Base-by-base conservation (phyloP, 1,139 yeast genomes). In the Hanseniaspora sp. region DNA sequence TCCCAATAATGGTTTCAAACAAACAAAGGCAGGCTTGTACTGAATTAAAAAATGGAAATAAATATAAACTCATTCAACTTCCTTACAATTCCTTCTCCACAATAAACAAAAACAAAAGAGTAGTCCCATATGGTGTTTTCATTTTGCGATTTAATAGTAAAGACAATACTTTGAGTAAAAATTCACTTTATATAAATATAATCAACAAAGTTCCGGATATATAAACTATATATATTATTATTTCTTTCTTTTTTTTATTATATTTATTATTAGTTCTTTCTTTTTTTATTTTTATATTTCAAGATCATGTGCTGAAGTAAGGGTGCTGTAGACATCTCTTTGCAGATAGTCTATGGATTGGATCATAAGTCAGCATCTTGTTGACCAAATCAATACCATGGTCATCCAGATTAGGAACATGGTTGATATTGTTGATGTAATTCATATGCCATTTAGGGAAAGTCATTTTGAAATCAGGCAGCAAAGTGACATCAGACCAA, bases 401-500 rank as follows among this genome's bases (percentile, higher is more conserved):
- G 17, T 75, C 70, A 67, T 88, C 96, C 58, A 92, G 75, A 33
- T 80, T 78, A 1, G 96, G 92, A n/a, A 90, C 92, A 57, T 78
- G 77, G 53, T 76, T 78, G 6, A 48, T 35, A 23, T 54, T 48
- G 28, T 80, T 75, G 63, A 92, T 71, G 60, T 80, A 79, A 69
- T 84, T 86, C 63, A 82, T 80, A 55, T 77, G 73, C 97, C 97
- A 92, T 69, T 90, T 88, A 23, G 98, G 98, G 77, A 92, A 92
- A 15, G 95, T 86, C 52, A 94, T 80, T 71, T 92, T 92, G 72
- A 85, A 92, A 71, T 92, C 97, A 23, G 97, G 97, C 67, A 94
- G 75, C 63, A 86, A 83, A 53, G 84, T 81, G 54, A 94, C 95
- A 63, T 95, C 98, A 5, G 98, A 97, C 99, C 99, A 92, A 37